Percentiles rank a stretch among this genome's conserved stretches.
These are phyloP conservation scores for Fusarium napiforme DNA, from an alignment of 2,329 filamentous ascomycete species.

Conservation along the genomic window DNA sequence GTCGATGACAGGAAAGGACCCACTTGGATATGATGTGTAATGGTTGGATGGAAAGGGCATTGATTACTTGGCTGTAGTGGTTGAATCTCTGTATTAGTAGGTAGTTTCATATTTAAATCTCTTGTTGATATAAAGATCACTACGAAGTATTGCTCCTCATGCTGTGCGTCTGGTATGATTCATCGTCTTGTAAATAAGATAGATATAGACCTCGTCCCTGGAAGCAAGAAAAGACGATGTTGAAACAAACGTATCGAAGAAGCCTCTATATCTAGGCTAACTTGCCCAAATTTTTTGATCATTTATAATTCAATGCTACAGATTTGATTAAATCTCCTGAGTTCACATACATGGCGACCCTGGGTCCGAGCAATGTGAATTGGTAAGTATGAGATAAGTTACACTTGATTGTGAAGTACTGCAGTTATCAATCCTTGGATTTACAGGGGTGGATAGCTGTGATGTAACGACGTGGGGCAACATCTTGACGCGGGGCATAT, in stretches of 20 bases:
- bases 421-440: neutral
- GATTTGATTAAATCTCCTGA: neutral
- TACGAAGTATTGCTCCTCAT: neutral
- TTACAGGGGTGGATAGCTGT: slow-evolving; percentile 32
- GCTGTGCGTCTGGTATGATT: neutral
- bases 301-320: neutral
- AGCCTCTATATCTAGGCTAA: neutral
- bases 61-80: neutral
- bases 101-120: neutral
- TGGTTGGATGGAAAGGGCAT: slow-evolving; percentile 7
- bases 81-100: neutral
- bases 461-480: slow-evolving; percentile 43
- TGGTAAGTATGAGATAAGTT: neutral
- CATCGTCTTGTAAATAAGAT: neutral
- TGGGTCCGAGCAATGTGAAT: neutral
- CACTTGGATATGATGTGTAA: slow-evolving; percentile 25
- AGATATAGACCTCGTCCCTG: neutral
- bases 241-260: neutral
- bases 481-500: slow-evolving; percentile 37
- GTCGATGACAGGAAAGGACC: slow-evolving; percentile 29
- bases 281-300: neutral
- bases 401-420: neutral
- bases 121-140: neutral
- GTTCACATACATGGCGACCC: neutral
- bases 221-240: neutral